Base-by-base conservation (phyloP, 768 basidiomycete species). In the Suillus subaureus region DNA sequence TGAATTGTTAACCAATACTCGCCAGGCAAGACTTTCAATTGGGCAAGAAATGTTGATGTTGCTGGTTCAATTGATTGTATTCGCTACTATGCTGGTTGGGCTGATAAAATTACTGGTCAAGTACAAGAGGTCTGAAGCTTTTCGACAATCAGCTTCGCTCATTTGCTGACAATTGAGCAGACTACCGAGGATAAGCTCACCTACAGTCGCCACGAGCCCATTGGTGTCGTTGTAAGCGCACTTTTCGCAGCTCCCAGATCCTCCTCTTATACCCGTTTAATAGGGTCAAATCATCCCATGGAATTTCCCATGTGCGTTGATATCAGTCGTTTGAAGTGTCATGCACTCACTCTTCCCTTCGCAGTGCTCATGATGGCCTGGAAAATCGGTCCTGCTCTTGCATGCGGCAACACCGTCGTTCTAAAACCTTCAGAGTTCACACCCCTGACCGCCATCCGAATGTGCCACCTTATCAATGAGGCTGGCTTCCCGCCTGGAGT, bases 1-100 rank as follows among this genome's bases (percentile, higher is more conserved):
- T 64, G 9, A 6, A 13, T 39, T 40, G 5, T 33, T 33, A 11
- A 55, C 21, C 0, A 21, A 33, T 21, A 8, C 21, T 55, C 54
- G 5, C 15, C 45, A 84, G 86, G 89, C 49, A 89, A 90, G 76
- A 82, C 85, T 1, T 88, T 81, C 72, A 52, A 61, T 12, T 81
- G 77, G 73, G 81, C 87, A n/a, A 84, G 80, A 64, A 77, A 71
- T 18, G 77, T 70, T 0, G 92, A 92, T 68, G 73, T 91, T 1
- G 70, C 71, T 1, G 76, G 77, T 62, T 77, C 85, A 0, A 81
- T 89, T 64, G 79, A 75, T 23, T 81, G 81, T 37, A 76, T 94
- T 70, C 82, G 86, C 39, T 97, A 96, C 79, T 97, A 91, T 70
- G 92, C 88, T 52, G 96, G 95, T 26, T 93, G 92, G 89, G 92